Base-by-base conservation (phyloP, 2,329 filamentous ascomycete genomes). In the Orbilia blumenaviensis region DNA sequence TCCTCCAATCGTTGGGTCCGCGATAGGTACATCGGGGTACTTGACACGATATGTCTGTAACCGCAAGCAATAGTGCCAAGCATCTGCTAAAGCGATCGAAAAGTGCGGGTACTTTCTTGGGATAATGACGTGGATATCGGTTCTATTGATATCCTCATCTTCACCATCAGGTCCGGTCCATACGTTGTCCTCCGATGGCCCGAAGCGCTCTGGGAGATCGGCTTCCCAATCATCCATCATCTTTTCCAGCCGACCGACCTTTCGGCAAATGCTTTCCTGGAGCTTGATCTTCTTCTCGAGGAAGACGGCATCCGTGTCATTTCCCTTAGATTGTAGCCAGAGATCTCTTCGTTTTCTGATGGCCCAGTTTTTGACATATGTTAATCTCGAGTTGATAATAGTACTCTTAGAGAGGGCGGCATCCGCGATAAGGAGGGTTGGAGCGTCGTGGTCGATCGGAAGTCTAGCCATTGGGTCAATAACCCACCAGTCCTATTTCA, bases 131-230 rank as follows among this genome's bases (percentile, higher is more conserved):
- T 67, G 41, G 44, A 78, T 78, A 54, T 61, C 27, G 0, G 79
- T 79, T n/a, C 36, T 63, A 41, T 79, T 80, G 34, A 80, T 80
- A 61, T 80, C 78, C 32, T 79, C 78, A 29, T 79, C 79, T 32
- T 78, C 71, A 6, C 77, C 77, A 41, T 78, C 62, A 21, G 67
- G 38, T 7, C 74, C 78, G 2, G 77, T 77, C 58, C 62, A 77
- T 2, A 58, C 60, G 48, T 78, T 77, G 23, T 78, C 66, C 48
- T 76, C 72, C 1, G 79, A 74, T 3, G 79, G 73, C 3, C 61
- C 74, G 38, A 80, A 80, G 69, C 78, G 78, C 29, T 64, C 38
- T 5, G 79, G 79, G 23, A 80, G 50, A 21, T 79, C 78, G 41
- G 61, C 74, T 27, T 78, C 77, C 79, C 77, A 79, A 9, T 63